Evolutionary conservation across 495 filamentous ascomycete genomes (phyloP), one percentile per base, ranked within the genome.

Genomic region (Pyrenula massariospora): DNA sequence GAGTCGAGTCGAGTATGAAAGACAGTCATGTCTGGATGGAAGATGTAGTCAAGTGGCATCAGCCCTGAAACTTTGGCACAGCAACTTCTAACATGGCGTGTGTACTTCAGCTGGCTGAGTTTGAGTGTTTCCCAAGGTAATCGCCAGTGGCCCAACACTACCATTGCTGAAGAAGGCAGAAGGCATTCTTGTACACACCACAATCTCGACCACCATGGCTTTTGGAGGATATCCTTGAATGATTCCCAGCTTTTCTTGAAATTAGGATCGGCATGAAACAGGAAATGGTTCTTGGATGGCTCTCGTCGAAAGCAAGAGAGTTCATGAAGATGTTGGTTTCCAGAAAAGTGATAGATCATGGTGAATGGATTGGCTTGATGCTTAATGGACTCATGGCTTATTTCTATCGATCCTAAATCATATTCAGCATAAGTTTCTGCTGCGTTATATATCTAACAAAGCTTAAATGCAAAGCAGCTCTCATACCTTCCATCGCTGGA

Each of bases 111-210:
- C 31, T 42, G 8, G 15, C 31, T 42, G 31, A 8, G 8, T 15
- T 42, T 42, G 8, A 42, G 15, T 42, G 31, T 42, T 15, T 42
- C 15, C 31, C 31, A 42, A 5, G 31, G 31, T 24, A 61, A n/a
- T 23, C 36, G 49, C 55, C 10, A 50, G 53, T n/a, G 42, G 15
- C 25, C 57, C 50, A 19, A 54, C 48, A 25, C 24, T 50, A 24
- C 54, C n/a, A 50, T 61, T 59, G 49, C 57, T 48, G 22, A 25
- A 25, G 20, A 59, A 5, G 12, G 56, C 59, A 10, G 59, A 57
- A 10, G 48, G 20, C 36, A 59, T 57, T 11, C 54, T 50, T 21
- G 48, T 25, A 54, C 60, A 49, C 24, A 55, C 59, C 42, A 48
- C 51, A 59, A 59, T 61, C 23, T 59, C 19, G 25, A 55, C 48